A percentile compares a stretch with the other conserved stretches of the same genome.
Evolutionary conservation across 2,329 filamentous ascomycete species (phyloP).

Genomic region (Emericellopsis atlantica): DNA sequence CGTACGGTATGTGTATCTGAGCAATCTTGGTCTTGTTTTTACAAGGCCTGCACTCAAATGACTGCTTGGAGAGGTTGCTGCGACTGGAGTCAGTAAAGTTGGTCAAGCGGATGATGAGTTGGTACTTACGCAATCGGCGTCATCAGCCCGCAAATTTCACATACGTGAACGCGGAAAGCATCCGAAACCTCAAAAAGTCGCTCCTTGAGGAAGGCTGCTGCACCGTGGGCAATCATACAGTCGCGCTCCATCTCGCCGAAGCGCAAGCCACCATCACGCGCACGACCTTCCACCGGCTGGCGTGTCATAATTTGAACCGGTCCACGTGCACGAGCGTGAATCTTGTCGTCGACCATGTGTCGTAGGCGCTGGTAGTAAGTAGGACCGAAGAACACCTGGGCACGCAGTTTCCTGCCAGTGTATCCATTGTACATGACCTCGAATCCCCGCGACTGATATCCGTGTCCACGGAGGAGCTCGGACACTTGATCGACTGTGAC

Average conservation of each 20-base stretch:
- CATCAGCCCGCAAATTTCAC: constrained; percentile 98
- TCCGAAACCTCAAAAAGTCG: constrained; percentile 94
- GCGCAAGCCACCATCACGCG: constrained; percentile 90
- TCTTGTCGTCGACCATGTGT: constrained; percentile 99
- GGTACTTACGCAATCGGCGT: constrained; percentile 89
- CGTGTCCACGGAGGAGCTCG: constrained; percentile 70
- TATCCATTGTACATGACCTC: constrained; percentile 99
- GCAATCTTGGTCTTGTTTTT: constrained; percentile 99
- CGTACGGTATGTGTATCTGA: constrained; percentile 95
- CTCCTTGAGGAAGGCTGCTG: constrained; percentile 94
- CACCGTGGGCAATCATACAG: constrained; percentile 99
- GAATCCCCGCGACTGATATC: constrained; percentile 94
- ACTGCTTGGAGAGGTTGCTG: constrained; percentile 86
- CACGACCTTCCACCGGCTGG: constrained; percentile 96
- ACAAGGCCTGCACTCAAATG: constrained; percentile 93
- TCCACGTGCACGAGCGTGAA: constrained; percentile 94
- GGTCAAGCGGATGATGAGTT: not conserved
- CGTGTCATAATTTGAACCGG: constrained; percentile 95
- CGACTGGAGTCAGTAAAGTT: not conserved
- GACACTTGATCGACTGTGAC: constrained; percentile 94
- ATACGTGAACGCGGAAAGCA: constrained; percentile 95
- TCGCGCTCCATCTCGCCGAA: constrained; percentile 99
- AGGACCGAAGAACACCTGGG: constrained; percentile 92
- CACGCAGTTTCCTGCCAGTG: constrained; percentile 83
- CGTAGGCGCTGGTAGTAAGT: constrained; percentile 98